Evolutionary conservation across 176 grass and related monocot species (phyloP), one percentile per base, ranked within the genome.

Genomic region (Oryza punctata): DNA sequence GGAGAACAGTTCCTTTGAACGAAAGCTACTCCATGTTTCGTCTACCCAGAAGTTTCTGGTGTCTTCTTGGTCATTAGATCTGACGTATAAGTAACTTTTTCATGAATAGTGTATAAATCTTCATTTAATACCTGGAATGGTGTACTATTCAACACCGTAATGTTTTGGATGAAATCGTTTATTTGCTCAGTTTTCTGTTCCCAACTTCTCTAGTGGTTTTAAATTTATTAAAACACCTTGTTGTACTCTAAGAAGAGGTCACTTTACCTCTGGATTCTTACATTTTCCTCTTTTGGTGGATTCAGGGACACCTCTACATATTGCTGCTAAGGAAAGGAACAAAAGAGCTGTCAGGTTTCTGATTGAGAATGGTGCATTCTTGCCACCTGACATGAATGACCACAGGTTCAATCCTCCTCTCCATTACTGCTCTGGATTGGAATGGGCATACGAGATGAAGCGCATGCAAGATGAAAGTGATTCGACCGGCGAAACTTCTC

Each of bases 361-460:
- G 67, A 27, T 99, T 64, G 96, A 99, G 85, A 99, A 92, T 16
- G 93, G 96, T 1, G 93, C 96, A 13, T 99, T 99, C 91, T 75
- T 99, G 50, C 93, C 96, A 45, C 96, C 96, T 35, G 87, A 94
- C 81, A 90, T 99, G 70, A 86, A 99, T 67, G 96, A 99, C 84
- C 78, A 93, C 69, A 87, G 96, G 75, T 99, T 99, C 87, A 99
- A 99, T 73, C 96, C 93, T 24, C 96, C 96, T 7, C 89, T 99
- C 33, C 96, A 99, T 23, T 99, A 99, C 85, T 99, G 96, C 87
- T 90, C 93, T 16, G 96, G 96, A 18, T 77, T 99, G 19, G 93
- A 99, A 63, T 99, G 96, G 96, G 96, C 96, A 6, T 99, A 99
- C 0, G 96, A 99, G 84, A 92, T 99, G 30, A 99, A 99, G 83